Percentiles rank a stretch among this genome's conserved stretches.
Evolutionary conservation across 139 green algal genomes (phyloP).

Genomic region (Micractinium conductrix): DNA sequence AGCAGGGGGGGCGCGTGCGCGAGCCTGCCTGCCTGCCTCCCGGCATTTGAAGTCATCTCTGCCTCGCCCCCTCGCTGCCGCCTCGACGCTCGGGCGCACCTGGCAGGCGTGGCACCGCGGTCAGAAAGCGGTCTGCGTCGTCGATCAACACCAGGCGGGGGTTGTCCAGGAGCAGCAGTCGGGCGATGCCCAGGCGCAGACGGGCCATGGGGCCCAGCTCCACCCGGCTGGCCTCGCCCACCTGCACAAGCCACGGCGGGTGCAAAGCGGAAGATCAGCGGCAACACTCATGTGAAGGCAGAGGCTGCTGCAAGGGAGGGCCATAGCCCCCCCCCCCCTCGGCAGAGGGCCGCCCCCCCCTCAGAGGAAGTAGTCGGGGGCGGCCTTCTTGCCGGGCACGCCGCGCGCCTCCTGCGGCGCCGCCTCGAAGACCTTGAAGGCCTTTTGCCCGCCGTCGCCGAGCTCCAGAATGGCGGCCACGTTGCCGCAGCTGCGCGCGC

Average conservation of each 20-base stretch:
- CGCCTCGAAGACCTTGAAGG: conserved; percentile 95
- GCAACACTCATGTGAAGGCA: too few species aligned
- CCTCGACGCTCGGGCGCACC: not conserved
- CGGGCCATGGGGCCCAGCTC: not conserved
- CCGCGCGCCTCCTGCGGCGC: conserved; percentile 88
- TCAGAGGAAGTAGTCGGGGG: conserved; percentile 94
- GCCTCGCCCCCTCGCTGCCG: too few species aligned
- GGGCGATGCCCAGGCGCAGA: conserved; percentile 1
- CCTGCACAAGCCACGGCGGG: not conserved
- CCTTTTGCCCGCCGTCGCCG: conserved; percentile 89
- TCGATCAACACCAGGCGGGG: conserved; percentile 8
- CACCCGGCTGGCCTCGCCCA: conserved; percentile 21
- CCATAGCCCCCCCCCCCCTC: too few species aligned
- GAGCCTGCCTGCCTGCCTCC: too few species aligned
- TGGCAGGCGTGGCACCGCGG: not conserved
- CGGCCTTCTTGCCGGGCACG: conserved; percentile 86
- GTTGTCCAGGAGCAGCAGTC: conserved; percentile 3
- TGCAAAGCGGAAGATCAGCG: not conserved
- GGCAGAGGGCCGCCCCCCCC: not conserved
- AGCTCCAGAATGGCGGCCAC: conserved; percentile 97
- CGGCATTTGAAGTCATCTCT: too few species aligned
- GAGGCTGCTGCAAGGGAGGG: too few species aligned
- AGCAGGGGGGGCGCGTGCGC: too few species aligned
- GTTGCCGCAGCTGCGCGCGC: conserved; percentile 95
- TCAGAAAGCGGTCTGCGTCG: conserved; percentile 9